Evolutionary conservation across 176 grass and related monocot genomes (phyloP), one percentile per base, ranked within the genome.

Genomic region (Microstegium vimineum): DNA sequence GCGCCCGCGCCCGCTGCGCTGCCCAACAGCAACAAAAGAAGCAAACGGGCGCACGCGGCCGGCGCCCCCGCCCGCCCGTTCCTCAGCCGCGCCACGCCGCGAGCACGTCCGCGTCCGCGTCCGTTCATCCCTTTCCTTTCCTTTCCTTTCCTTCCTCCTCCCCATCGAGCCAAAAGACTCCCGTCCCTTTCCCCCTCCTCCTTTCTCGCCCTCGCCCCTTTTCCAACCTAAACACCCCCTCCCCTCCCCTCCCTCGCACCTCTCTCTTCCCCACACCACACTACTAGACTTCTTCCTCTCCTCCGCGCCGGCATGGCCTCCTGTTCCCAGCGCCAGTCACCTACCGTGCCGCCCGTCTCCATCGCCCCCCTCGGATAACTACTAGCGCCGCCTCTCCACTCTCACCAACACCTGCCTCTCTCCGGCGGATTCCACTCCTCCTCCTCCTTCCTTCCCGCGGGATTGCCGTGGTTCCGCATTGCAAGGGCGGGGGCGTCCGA

Each of bases 141-240:
- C 2, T 13, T 7, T 0, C 37, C 38, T 41, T n/a, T n/a, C n/a
- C n/a, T n/a, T n/a, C n/a, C n/a, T n/a, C n/a, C n/a, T 42, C 20
- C 57, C 64, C 66, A 40, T 73, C 71, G 10, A 42, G 6, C 45
- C 80, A 16, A 60, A 92, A 87, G 89, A 70, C 81, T 62, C 45
- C 51, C 26, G 22, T 20, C 52, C 76, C 71, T 37, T 64, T 41
- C 17, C 57, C 41, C 17, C 47, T n/a, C 2, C 5, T 12, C 37
- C 52, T 69, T 22, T 33, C 43, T 45, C 51, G 28, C 12, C 23
- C 5, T n/a, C n/a, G n/a, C n/a, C 54, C 36, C 32, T 31, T 81
- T 90, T 91, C 77, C 88, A 91, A 74, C 89, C 90, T 84, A 98
- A 76, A 80, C 80, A 51, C 73, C 72, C 42, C 3, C 23, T 22